phyloP scores from a whole-genome alignment of 495 filamentous ascomycete genomes.

The Xylaria grammica region DNA sequence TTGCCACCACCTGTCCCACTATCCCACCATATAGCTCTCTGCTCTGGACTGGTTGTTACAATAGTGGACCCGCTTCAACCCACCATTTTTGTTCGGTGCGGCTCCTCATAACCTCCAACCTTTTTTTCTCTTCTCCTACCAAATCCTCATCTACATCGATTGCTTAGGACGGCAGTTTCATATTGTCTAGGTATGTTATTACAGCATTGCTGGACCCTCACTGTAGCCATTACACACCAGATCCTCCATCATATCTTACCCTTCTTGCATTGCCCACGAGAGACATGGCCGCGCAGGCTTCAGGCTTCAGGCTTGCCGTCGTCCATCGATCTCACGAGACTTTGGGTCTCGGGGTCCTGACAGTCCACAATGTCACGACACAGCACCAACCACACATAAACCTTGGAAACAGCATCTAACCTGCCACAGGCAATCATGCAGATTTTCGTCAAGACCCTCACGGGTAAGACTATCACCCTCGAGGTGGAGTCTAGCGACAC shows the following conservation, averaged over 20 bases:
- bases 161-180: conserved; percentile 61
- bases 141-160: conserved; percentile 46
- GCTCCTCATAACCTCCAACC: conserved; percentile 22
- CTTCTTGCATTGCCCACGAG: background rate
- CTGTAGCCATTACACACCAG: background rate
- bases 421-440: conserved; percentile 77
- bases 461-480: conserved; percentile 99
- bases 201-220: background rate
- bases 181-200: conserved; percentile 61
- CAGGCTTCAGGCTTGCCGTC: background rate
- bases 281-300: background rate
- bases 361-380: background rate
- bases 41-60: too few relatives aligned
- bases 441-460: conserved; percentile 99
- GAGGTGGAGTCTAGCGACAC: conserved; percentile 99
- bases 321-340: background rate
- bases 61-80: conserved; percentile 30
- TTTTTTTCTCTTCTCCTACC: conserved; percentile 24
- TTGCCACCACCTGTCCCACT: conserved; percentile 13
- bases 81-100: conserved; percentile 24
- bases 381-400: background rate
- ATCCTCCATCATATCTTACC: background rate
- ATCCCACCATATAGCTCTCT: too few relatives aligned
- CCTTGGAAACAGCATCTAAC: background rate
- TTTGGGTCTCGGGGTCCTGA: background rate